Base-by-base conservation (phyloP, 495 filamentous ascomycete genomes). In the Cercophora scortea region DNA sequence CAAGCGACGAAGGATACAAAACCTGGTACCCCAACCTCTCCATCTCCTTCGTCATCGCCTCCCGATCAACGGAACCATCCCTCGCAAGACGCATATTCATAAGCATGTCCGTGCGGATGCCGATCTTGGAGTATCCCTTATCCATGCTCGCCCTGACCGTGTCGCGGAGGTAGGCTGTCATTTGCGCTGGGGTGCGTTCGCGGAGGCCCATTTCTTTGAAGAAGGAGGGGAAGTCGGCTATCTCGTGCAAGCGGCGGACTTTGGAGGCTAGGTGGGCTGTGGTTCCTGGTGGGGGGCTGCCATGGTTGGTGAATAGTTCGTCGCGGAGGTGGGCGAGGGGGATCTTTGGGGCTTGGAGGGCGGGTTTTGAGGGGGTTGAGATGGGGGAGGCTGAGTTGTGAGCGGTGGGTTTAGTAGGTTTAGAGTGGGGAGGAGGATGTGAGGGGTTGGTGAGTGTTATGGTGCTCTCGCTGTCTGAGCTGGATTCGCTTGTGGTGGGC, bases 251-350 rank as follows among this genome's bases (percentile, higher is more conserved):
- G 1, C 66, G 57, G 32, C 72, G 69, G 56, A 78, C 72, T 4
- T 66, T 57, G 13, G 63, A 50, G 0, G 76, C 65, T 18, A 79
- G 59, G 9, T 58, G 45, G 42, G 69, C 62, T 0, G 76, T 72
- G 2, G 69, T 62, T 11, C 69, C 70, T 2, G 49, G 53, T 0
- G 76, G 74, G 9, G 76, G 73, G 8, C 65, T 73, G 53, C 77
- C 75, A 51, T 78, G 71, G 10, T 70, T 58, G 8, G 67, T 60
- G 59, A 79, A 80, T 16, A 78, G 63, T 38, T 71, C 66, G 39
- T 75, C 68, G 50, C 69, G 61, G 39, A 77, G 62, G 42, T 66
- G 49, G 32, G 25, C 34, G 34, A 80, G 62, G 12, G 54, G 45
- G 11, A 35, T 42, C 50, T 25, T 25, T 25, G 25, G 2, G 5